phyloP scores from a whole-genome alignment of 441 rosid genomes.

The Biscutella laevigata region DNA sequence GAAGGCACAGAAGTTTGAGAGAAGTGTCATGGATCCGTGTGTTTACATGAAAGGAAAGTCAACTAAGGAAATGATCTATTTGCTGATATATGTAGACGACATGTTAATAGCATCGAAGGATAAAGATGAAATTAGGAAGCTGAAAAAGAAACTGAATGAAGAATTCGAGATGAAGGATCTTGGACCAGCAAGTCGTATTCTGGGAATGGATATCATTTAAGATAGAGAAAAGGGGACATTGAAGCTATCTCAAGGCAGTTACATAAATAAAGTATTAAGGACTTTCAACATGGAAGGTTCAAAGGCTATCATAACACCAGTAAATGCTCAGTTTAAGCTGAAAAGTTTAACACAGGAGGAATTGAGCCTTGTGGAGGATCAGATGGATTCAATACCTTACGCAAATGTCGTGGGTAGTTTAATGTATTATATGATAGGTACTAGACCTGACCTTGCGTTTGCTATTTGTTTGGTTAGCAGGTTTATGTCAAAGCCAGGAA shows the following conservation, averaged over 20 bases:
- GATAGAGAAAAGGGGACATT: not conserved
- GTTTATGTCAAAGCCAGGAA: not conserved
- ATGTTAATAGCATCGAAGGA: not conserved
- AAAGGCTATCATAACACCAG: not conserved
- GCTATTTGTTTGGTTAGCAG: not conserved
- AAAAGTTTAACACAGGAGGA: not conserved
- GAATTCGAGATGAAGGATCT: not conserved
- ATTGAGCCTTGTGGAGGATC: not conserved
- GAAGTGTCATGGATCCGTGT: not conserved
- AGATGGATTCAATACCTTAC: not conserved
- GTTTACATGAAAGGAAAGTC: not conserved
- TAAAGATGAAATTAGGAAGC: not conserved
- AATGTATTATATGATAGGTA: not conserved
- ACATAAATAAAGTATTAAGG: not conserved
- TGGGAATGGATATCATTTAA: not conserved
- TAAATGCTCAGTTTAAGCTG: too few species aligned
- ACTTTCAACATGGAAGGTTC: not conserved
- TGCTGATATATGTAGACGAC: not conserved
- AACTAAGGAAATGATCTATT: too few species aligned
- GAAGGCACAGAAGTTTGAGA: too few species aligned
- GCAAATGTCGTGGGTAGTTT: not conserved
- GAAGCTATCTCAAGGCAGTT: not conserved
- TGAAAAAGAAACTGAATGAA: not conserved
- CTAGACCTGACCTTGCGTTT: not conserved
- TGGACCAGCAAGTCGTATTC: not conserved